These are phyloP conservation scores for Picea mariana DNA, from an alignment of 83 land plant species.

Conservation along the genomic window DNA sequence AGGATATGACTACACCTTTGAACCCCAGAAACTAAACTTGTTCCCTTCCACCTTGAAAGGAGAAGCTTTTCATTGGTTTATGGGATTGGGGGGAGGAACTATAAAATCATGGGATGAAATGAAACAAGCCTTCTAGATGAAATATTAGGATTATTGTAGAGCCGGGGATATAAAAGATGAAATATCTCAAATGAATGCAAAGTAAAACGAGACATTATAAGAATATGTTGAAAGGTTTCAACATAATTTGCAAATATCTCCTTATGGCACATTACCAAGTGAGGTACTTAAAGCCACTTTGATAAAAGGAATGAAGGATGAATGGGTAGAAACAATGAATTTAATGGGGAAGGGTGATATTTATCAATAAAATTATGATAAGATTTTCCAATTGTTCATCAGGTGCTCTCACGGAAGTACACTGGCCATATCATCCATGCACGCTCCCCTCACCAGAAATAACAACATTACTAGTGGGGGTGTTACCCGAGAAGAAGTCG, in stretches of 20 bases:
- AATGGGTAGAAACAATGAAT: not conserved
- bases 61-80: no score
- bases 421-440: no score
- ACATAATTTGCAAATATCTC: not conserved
- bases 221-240: not conserved
- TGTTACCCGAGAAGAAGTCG: no score
- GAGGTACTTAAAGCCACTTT: no score
- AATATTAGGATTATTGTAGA: no score
- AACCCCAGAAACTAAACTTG: not conserved
- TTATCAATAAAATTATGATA: not conserved
- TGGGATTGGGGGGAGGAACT: not conserved
- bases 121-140: not conserved
- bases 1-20: no score
- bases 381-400: no score
- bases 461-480: no score
- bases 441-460: no score
- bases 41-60: not conserved
- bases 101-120: not conserved
- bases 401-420: no score
- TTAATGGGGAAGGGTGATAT: not conserved
- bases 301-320: not conserved
- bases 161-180: not conserved
- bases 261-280: no score
- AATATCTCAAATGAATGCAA: not conserved
- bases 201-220: no score